A percentile compares a stretch with the other conserved stretches of the same genome.
Evolutionary conservation across 495 filamentous ascomycete genomes (phyloP).

Genomic region (Xylaria acuta): DNA sequence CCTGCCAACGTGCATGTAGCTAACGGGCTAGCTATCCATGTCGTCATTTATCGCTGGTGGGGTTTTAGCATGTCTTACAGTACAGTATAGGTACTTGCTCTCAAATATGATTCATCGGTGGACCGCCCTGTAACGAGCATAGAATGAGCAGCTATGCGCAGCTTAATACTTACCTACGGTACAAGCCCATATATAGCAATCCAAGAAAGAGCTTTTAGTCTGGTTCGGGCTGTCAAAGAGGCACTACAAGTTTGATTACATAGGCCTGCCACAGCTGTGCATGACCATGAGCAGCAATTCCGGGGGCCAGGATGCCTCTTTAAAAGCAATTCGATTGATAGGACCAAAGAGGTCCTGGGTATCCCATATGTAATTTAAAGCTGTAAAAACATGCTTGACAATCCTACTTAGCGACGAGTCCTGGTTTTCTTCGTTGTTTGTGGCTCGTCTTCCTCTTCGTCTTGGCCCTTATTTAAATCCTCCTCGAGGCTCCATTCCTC

Average conservation of each 20-base stretch:
- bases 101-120: neutral
- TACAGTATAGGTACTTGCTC: neutral
- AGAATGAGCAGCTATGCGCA: neutral
- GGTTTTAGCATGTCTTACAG: slow-evolving; percentile 2
- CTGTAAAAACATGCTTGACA: slow-evolving; percentile 11
- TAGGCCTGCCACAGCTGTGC: neutral
- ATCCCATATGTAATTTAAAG: slow-evolving; percentile 24
- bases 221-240: neutral
- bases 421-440: slow-evolving; percentile 78
- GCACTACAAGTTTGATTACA: neutral
- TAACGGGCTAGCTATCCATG: slow-evolving; percentile 10
- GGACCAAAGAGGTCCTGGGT: slow-evolving; percentile 20
- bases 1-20: neutral
- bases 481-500: slow-evolving; percentile 87
- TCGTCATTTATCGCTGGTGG: slow-evolving; percentile 15
- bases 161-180: neutral
- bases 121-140: neutral
- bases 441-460: slow-evolving; percentile 86
- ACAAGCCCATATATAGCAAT: neutral
- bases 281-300: neutral
- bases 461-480: slow-evolving; percentile 87
- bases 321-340: slow-evolving; percentile 16
- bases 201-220: neutral
- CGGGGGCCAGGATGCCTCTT: neutral
- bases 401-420: slow-evolving; percentile 57